Conservation (phyloP, 805 yeast genomes). For the Suhomyces sp. region DNA sequence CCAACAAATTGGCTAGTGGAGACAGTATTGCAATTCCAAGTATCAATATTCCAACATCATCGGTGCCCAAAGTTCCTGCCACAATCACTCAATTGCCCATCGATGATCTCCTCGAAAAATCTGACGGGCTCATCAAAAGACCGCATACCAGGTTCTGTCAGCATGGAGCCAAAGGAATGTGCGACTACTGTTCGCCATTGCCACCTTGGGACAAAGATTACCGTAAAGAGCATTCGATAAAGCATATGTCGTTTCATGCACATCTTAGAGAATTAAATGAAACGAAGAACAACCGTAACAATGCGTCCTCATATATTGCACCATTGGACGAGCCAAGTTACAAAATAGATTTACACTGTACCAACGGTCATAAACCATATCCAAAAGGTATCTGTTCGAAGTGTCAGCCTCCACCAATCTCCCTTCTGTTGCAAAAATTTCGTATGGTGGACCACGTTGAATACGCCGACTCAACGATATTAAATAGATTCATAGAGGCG, state of each 20-base stretch:
- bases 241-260: constrained; percentile 87
- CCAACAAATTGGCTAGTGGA: constrained; percentile 1
- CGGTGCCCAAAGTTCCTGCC: background rate
- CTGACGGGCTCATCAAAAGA: constrained; percentile 73
- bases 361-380: constrained; percentile 87
- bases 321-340: constrained; percentile 76
- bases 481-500: constrained; percentile 81
- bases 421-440: constrained; percentile 83
- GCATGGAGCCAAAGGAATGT: constrained; percentile 94
- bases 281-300: constrained; percentile 57
- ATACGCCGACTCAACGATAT: constrained; percentile 67
- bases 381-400: constrained; percentile 93
- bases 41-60: background rate
- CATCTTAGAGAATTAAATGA: constrained; percentile 72
- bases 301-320: constrained; percentile 65
- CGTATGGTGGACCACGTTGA: constrained; percentile 98
- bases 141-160: constrained; percentile 64
- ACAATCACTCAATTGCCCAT: constrained; percentile 25
- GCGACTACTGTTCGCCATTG: constrained; percentile 93
- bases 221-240: constrained; percentile 70
- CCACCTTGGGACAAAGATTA: constrained; percentile 92
- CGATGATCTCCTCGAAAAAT: constrained; percentile 63
- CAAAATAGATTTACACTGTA: constrained; percentile 62
- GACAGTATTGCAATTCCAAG: constrained; percentile 1
- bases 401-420: constrained; percentile 95